Percentiles rank a stretch among this genome's conserved stretches.
These are phyloP conservation scores for Zoysia japonica DNA, from an alignment of 176 grass and related monocot genomes.

Conservation along the genomic window DNA sequence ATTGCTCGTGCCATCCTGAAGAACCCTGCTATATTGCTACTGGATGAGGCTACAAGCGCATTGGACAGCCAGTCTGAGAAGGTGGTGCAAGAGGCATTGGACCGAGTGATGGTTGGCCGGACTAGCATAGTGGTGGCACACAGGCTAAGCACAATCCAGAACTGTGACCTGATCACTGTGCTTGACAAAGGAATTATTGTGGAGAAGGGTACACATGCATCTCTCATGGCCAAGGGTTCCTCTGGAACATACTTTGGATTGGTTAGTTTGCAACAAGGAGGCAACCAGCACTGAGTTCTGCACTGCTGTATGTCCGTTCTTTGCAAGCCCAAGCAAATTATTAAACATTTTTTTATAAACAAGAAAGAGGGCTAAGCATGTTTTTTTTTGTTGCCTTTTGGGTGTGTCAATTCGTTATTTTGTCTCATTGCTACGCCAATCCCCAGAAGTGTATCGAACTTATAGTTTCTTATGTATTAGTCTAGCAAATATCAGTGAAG, in stretches of 20 bases:
- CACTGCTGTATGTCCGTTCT: not conserved
- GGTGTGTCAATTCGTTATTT: constrained; percentile 18
- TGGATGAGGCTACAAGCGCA: constrained; percentile 95
- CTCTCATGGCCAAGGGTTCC: constrained; percentile 80
- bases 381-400: not conserved
- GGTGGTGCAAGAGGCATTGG: constrained; percentile 83
- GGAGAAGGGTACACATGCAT: constrained; percentile 91
- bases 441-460: not conserved
- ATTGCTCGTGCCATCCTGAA: constrained; percentile 93
- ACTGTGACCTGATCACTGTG: constrained; percentile 81
- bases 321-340: not conserved
- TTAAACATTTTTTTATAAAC: not conserved
- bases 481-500: constrained; percentile 29
- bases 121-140: constrained; percentile 91
- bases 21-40: constrained; percentile 73
- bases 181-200: constrained; percentile 75
- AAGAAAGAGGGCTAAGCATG: constrained; percentile 12
- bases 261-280: constrained; percentile 77
- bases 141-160: constrained; percentile 82
- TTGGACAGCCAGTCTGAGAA: constrained; percentile 94
- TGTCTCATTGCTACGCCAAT: constrained; percentile 23
- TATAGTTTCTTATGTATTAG: constrained; percentile 39
- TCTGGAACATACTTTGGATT: constrained; percentile 73
- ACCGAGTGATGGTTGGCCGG: constrained; percentile 81
- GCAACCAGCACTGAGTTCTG: constrained; percentile 38